These are phyloP conservation scores for Pyrenophora seminiperda DNA, from an alignment of 2,329 filamentous ascomycete genomes.

Conservation along the genomic window DNA sequence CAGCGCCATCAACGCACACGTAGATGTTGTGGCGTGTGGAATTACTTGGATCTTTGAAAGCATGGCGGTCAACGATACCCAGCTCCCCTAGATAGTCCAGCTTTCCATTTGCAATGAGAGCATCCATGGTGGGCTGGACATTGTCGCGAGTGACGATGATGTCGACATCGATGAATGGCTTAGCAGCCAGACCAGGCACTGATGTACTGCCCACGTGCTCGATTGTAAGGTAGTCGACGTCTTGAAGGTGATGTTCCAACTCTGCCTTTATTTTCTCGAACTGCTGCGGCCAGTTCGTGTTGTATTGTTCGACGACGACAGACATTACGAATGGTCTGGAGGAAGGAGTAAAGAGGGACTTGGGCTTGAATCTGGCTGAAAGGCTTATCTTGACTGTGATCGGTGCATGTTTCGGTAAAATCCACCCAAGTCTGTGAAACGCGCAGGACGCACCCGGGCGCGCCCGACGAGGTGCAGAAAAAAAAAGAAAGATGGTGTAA, in stretches of 20 bases:
- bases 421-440: slow-evolving; percentile 9
- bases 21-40: slow-evolving; percentile 43
- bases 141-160: slow-evolving; percentile 37
- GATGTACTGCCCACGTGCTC: slow-evolving; percentile 50
- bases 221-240: slow-evolving; percentile 29
- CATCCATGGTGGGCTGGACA: slow-evolving; percentile 33
- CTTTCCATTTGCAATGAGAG: slow-evolving; percentile 37
- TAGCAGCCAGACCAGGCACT: slow-evolving; percentile 42
- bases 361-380: not conserved
- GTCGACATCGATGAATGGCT: slow-evolving; percentile 48
- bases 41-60: slow-evolving; percentile 41
- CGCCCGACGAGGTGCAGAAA: slow-evolving; percentile 6
- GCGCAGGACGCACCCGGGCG: slow-evolving; percentile 1
- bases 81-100: slow-evolving; percentile 48
- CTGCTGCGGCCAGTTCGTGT: slow-evolving; percentile 35
- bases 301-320: slow-evolving; percentile 33
- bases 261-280: slow-evolving; percentile 28
- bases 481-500: slow-evolving; percentile 4
- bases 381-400: not conserved
- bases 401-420: slow-evolving; percentile 12
- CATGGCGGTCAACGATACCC: slow-evolving; percentile 45
- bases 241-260: slow-evolving; percentile 23
- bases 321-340: slow-evolving; percentile 24
- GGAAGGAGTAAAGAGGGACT: not conserved
- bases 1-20: slow-evolving; percentile 43